Percentiles rank a stretch among this genome's conserved stretches.
phyloP scores from a whole-genome alignment of 352 stramenopile species.

The Thalassiosira sp. region DNA sequence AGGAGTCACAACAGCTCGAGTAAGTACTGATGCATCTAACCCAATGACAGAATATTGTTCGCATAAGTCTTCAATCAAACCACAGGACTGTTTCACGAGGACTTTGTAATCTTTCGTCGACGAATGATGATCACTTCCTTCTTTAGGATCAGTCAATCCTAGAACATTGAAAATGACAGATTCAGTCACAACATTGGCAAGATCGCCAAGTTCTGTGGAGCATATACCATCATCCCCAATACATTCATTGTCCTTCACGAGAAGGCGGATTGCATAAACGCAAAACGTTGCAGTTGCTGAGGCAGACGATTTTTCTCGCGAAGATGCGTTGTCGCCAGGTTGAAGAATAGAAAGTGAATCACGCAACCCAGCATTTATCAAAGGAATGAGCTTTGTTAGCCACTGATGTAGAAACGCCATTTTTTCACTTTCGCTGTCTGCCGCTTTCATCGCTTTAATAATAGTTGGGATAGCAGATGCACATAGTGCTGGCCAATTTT shows the following conservation, averaged over 20 bases:
- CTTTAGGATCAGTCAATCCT: constrained; percentile 24
- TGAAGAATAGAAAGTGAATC: constrained; percentile 13
- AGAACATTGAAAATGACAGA: constrained; percentile 42
- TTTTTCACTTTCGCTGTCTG: constrained; percentile 28
- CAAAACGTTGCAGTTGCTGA: constrained; percentile 19
- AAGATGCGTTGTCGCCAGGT: not conserved
- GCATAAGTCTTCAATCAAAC: constrained; percentile 56
- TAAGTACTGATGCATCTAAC: constrained; percentile 33
- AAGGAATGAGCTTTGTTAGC: constrained; percentile 57
- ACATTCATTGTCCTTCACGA: constrained; percentile 26
- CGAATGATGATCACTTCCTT: not conserved
- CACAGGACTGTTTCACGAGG: constrained; percentile 48
- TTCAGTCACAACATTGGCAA: constrained; percentile 38
- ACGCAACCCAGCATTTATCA: constrained; percentile 56
- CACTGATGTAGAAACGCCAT: constrained; percentile 46
- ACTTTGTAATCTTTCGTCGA: constrained; percentile 20
- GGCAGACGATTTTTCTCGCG: not conserved
- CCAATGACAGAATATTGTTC: constrained; percentile 13
- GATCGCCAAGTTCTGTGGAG: constrained; percentile 31
- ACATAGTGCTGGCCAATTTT: constrained; percentile 59
- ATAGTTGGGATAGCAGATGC: constrained; percentile 50
- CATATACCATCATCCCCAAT: constrained; percentile 22
- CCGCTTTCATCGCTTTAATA: constrained; percentile 37
- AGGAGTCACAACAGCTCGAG: constrained; percentile 31
- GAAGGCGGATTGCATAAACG: constrained; percentile 37